Percentiles rank a stretch among this genome's conserved stretches.
Evolutionary conservation across 768 basidiomycete genomes (phyloP).

Genomic region (Lentinus tigrinus): DNA sequence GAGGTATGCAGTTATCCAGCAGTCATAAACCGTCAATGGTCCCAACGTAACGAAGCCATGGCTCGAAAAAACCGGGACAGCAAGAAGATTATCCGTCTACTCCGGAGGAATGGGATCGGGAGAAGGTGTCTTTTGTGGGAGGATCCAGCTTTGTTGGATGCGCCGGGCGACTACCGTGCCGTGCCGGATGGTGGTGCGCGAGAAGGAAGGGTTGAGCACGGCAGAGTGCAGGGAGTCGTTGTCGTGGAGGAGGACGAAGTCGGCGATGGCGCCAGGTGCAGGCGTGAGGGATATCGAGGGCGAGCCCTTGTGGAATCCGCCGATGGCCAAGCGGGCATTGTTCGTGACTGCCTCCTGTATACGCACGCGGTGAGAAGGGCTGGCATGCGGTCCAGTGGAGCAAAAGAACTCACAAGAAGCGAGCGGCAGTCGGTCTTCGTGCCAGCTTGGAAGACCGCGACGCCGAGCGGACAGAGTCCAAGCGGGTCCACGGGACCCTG

Average conservation of each 20-base stretch:
- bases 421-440: slow-evolving; percentile 44
- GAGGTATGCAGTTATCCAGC: background rate
- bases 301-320: slow-evolving; percentile 29
- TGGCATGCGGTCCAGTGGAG: background rate
- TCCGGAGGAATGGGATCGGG: slow-evolving; percentile 3
- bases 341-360: slow-evolving; percentile 50
- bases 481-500: slow-evolving; percentile 66
- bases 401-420: slow-evolving; percentile 43
- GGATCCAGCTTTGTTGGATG: slow-evolving; percentile 35
- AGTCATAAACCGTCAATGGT: no score
- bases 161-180: slow-evolving; percentile 45
- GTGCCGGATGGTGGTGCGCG: slow-evolving; percentile 50
- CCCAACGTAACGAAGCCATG: no score
- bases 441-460: slow-evolving; percentile 58
- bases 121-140: slow-evolving; percentile 12
- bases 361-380: slow-evolving; percentile 1
- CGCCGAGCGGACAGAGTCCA: slow-evolving; percentile 55
- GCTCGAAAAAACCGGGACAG: no score
- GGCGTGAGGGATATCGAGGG: slow-evolving; percentile 27
- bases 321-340: slow-evolving; percentile 50
- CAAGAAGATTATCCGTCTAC: background rate
- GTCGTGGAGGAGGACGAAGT: slow-evolving; percentile 60
- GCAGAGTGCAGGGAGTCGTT: slow-evolving; percentile 43
- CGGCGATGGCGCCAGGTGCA: slow-evolving; percentile 42
- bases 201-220: slow-evolving; percentile 48